Percentiles rank a stretch among this genome's conserved stretches.
These are phyloP conservation scores for Plectosphaerella sp. DNA, from an alignment of 2,329 filamentous ascomycete species.

Conservation along the genomic window DNA sequence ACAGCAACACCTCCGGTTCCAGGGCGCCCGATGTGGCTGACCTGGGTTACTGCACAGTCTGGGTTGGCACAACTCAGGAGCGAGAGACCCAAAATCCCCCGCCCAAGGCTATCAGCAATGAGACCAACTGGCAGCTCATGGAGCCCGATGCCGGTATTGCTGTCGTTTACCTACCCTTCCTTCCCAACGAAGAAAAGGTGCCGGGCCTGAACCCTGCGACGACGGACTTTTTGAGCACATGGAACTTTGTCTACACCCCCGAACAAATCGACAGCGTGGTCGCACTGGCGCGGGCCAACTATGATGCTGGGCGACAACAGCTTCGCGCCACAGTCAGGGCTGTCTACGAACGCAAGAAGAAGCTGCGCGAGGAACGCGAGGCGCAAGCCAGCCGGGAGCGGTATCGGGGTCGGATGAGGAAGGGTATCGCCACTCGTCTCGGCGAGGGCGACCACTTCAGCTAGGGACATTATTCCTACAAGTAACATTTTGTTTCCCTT, in stretches of 20 bases:
- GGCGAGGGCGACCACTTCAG: constrained; percentile 65
- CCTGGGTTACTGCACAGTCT: constrained; percentile 88
- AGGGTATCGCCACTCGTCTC: constrained; percentile 50
- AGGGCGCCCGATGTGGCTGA: constrained; percentile 49
- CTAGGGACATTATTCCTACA: constrained; percentile 10
- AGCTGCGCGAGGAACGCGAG: constrained; percentile 53
- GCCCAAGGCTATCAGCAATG: constrained; percentile 52
- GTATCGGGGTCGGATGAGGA: constrained; percentile 41
- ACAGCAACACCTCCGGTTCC: constrained; percentile 32
- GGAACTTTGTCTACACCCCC: constrained; percentile 96
- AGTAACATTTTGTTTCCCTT: constrained; percentile 10
- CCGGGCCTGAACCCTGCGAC: constrained; percentile 77
- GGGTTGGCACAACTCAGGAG: constrained; percentile 84
- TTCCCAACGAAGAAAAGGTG: constrained; percentile 70
- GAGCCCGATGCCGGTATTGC: constrained; percentile 78
- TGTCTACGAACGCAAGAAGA: constrained; percentile 90
- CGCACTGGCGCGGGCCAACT: constrained; percentile 79
- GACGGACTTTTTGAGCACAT: constrained; percentile 86
- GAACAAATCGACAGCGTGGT: constrained; percentile 86
- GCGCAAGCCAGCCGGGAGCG: constrained; percentile 29
- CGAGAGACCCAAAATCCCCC: constrained; percentile 51
- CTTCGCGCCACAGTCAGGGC: constrained; percentile 76
- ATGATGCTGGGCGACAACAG: constrained; percentile 72
- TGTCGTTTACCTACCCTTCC: constrained; percentile 84
- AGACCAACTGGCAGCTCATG: constrained; percentile 67